Percentiles rank a stretch among this genome's conserved stretches.
Conservation (phyloP, 2,329 filamentous ascomycete genomes). For the Neocucurbitaria cava region DNA sequence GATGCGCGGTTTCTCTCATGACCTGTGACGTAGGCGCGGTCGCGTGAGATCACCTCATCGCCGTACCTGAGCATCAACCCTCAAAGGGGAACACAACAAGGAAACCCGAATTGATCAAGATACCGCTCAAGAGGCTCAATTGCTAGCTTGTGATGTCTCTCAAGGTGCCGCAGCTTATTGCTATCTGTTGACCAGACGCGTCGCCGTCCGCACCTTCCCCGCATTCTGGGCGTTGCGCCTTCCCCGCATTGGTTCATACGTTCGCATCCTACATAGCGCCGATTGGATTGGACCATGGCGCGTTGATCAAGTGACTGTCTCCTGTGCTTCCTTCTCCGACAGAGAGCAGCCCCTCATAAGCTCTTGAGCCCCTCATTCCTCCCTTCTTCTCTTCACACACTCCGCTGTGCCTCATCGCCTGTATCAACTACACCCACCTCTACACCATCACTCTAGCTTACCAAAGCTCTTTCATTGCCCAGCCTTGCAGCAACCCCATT, state of each 20-base stretch:
- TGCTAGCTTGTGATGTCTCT: slow-evolving; percentile 20
- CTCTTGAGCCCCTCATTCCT: slow-evolving; percentile 30
- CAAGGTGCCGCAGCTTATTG: neutral
- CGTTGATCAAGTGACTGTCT: slow-evolving; percentile 46
- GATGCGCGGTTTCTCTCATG: slow-evolving; percentile 23
- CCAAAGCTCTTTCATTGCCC: slow-evolving; percentile 21
- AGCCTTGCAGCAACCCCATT: slow-evolving; percentile 9
- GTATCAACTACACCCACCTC: slow-evolving; percentile 10
- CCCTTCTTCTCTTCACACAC: slow-evolving; percentile 32
- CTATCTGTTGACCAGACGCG: slow-evolving; percentile 8
- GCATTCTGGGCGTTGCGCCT: slow-evolving; percentile 28
- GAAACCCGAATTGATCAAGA: slow-evolving; percentile 5
- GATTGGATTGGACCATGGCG: slow-evolving; percentile 35
- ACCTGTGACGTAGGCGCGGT: slow-evolving; percentile 40
- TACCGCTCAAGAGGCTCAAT: slow-evolving; percentile 25
- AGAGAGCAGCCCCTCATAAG: slow-evolving; percentile 44
- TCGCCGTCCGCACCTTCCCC: slow-evolving; percentile 24
- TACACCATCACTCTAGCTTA: slow-evolving; percentile 16
- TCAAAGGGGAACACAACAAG: slow-evolving; percentile 4
- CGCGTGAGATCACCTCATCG: slow-evolving; percentile 42
- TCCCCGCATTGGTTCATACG: slow-evolving; percentile 31
- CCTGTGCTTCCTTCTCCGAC: slow-evolving; percentile 28
- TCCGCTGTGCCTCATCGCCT: slow-evolving; percentile 27
- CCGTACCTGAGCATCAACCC: slow-evolving; percentile 10
- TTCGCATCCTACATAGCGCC: slow-evolving; percentile 40